phyloP scores from a whole-genome alignment of 108 stramenopile genomes.

The Cyclotella atomus region DNA sequence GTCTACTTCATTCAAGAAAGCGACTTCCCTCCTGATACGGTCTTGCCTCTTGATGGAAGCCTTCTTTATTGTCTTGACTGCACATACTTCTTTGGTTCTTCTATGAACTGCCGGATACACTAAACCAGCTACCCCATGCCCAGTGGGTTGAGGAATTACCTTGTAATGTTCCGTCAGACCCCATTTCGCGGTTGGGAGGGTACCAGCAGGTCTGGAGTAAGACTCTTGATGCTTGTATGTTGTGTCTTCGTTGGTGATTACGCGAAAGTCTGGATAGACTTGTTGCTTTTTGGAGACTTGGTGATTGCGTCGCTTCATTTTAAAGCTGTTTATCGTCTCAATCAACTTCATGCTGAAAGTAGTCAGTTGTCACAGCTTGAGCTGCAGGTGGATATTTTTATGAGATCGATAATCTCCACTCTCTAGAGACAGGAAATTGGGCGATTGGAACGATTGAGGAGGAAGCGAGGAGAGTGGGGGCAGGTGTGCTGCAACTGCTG shows the following conservation, averaged over 20 bases:
- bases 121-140: not conserved
- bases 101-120: slow-evolving; percentile 9
- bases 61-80: slow-evolving; percentile 16
- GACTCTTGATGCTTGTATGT: not conserved
- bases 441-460: too few relatives aligned
- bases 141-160: not conserved
- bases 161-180: not conserved
- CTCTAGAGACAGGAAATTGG: too few relatives aligned
- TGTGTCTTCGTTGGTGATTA: not conserved
- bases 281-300: not conserved
- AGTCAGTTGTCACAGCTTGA: not conserved
- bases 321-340: not conserved
- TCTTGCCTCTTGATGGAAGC: not conserved
- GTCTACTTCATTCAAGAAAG: slow-evolving; percentile 10
- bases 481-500: too few relatives aligned
- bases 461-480: too few relatives aligned
- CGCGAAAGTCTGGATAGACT: not conserved
- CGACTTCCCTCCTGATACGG: slow-evolving; percentile 6
- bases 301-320: not conserved
- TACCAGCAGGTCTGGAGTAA: not conserved
- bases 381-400: too few relatives aligned
- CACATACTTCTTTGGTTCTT: not conserved
- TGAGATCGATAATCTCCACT: too few relatives aligned
- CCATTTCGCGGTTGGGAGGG: not conserved
- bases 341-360: not conserved